Conservation (phyloP, 2,329 filamentous ascomycete species). For the Paracamarosporium sp. region DNA sequence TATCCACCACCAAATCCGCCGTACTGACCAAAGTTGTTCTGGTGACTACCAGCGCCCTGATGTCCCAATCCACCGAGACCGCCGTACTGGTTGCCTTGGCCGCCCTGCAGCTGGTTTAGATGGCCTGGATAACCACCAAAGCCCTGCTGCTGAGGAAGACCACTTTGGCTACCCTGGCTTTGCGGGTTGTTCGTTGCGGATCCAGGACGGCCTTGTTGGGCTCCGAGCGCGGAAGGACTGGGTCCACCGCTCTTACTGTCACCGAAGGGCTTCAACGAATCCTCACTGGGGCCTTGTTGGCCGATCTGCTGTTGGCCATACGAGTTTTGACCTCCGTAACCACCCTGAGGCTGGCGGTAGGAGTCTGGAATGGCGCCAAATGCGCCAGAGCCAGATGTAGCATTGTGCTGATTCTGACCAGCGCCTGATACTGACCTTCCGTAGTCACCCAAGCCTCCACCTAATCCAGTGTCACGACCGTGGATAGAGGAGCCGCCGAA, state of each 20-base stretch:
- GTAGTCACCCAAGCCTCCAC: conserved; percentile 64
- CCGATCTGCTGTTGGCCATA: conserved; percentile 58
- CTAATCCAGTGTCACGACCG: conserved; percentile 53
- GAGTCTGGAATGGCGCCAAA: conserved; percentile 64
- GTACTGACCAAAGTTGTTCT: conserved; percentile 53
- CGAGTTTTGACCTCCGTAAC: conserved; percentile 59
- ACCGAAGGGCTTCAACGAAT: conserved; percentile 64
- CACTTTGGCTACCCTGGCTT: conserved; percentile 59
- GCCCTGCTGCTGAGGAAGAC: conserved; percentile 63
- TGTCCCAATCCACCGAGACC: conserved; percentile 61
- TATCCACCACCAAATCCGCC: conserved; percentile 53
- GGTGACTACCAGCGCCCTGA: conserved; percentile 53
- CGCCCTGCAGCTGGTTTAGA: conserved; percentile 50
- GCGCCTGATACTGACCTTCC: conserved; percentile 66
- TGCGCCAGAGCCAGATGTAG: conserved; percentile 56
- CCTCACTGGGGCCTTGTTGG: conserved; percentile 58
- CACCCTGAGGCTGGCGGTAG: conserved; percentile 64
- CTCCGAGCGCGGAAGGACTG: conserved; percentile 64
- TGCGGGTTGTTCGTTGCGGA: conserved; percentile 67
- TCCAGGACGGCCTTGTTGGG: conserved; percentile 67
- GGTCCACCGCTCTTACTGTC: conserved; percentile 64
- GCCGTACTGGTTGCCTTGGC: conserved; percentile 59
- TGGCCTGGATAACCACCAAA: conserved; percentile 64
- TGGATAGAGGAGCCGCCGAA: conserved; percentile 57
- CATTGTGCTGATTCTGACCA: conserved; percentile 60